Percentiles rank a stretch among this genome's conserved stretches.
phyloP scores from a whole-genome alignment of 192 early-diverging fungal genomes.

The Podila verticillata region DNA sequence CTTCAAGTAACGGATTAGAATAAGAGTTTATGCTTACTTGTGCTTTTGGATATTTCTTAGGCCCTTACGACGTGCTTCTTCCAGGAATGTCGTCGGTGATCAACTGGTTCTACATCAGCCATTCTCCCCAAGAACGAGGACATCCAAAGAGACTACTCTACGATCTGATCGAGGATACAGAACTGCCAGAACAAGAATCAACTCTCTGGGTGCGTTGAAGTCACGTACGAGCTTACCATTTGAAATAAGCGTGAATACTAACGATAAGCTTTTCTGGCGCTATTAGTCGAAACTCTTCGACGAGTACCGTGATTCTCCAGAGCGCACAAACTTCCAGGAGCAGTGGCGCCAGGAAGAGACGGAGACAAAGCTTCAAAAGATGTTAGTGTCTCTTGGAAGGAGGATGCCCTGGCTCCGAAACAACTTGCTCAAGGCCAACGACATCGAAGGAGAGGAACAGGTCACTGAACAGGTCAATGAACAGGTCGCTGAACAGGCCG shows the following conservation, averaged over 20 bases:
- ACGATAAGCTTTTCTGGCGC: neutral
- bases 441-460: neutral
- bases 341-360: constrained; percentile 76
- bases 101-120: constrained; percentile 89
- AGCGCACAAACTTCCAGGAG: constrained; percentile 72
- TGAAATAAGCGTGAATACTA: neutral
- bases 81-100: constrained; percentile 80
- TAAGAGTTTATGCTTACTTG: neutral
- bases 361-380: constrained; percentile 75
- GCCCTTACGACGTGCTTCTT: constrained; percentile 85
- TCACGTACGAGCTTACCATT: neutral
- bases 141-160: constrained; percentile 74
- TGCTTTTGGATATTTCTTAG: constrained; percentile 34
- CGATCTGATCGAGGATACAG: constrained; percentile 60
- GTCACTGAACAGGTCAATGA: neutral
- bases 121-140: constrained; percentile 61
- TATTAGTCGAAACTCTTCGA: constrained; percentile 65
- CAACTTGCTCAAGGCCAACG: constrained; percentile 28
- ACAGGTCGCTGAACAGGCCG: neutral
- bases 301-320: constrained; percentile 60
- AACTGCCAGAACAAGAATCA: constrained; percentile 59
- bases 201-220: constrained; percentile 57
- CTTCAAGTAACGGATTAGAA: too few relatives aligned
- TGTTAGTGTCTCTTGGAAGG: constrained; percentile 70
- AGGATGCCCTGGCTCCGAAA: constrained; percentile 80